These are phyloP conservation scores for Hypocreales sp. DNA, from an alignment of 2,329 filamentous ascomycete species.

Conservation along the genomic window DNA sequence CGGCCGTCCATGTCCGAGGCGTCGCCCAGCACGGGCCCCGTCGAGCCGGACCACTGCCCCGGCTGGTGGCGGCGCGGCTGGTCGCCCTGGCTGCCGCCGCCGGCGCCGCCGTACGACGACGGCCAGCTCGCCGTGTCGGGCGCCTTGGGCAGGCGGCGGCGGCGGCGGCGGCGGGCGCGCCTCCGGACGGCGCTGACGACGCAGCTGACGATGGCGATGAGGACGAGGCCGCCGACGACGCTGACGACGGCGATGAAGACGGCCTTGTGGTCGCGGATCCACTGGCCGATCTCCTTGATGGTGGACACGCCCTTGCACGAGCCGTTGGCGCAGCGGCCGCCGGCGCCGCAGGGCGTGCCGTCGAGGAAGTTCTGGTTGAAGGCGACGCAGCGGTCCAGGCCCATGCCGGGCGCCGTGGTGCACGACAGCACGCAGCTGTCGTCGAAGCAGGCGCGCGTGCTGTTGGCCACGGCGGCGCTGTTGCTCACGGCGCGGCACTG, in stretches of 20 bases:
- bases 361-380: conserved; percentile 89
- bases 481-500: conserved; percentile 83
- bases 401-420: conserved; percentile 52
- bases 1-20: background rate
- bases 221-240: conserved; percentile 56
- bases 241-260: conserved; percentile 69
- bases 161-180: conserved; percentile 8
- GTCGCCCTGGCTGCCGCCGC: background rate
- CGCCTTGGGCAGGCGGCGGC: conserved; percentile 10
- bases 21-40: background rate
- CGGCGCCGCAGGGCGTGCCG: conserved; percentile 69
- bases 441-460: conserved; percentile 60
- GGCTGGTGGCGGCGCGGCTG: background rate
- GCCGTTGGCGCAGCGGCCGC: conserved; percentile 67
- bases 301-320: conserved; percentile 57
- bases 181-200: conserved; percentile 31
- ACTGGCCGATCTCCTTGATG: conserved; percentile 53
- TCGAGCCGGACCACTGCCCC: conserved; percentile 1
- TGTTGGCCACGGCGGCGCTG: conserved; percentile 53
- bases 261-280: conserved; percentile 62
- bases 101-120: conserved; percentile 4
- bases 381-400: conserved; percentile 49
- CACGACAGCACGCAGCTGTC: conserved; percentile 63
- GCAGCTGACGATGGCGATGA: conserved; percentile 56
- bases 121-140: conserved; percentile 12